Evolutionary conservation across 2,329 filamentous ascomycete genomes (phyloP).

Genomic region (Pyrenochaeta sp.): DNA sequence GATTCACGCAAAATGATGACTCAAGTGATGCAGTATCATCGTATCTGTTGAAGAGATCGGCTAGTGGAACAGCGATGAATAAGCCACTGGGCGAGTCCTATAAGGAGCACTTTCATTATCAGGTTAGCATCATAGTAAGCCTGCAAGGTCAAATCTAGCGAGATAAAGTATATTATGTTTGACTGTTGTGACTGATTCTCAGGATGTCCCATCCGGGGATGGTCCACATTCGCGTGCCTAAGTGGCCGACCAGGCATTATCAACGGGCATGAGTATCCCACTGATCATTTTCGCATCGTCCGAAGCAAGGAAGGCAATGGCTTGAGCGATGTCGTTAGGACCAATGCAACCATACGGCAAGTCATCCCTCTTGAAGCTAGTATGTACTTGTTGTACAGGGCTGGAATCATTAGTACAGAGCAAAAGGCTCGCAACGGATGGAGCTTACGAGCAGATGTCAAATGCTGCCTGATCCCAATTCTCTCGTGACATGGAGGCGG

Average conservation of each 20-base stretch:
- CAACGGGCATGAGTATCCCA: conserved; percentile 28
- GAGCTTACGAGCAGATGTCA: conserved; percentile 15
- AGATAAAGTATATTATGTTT: too few species aligned
- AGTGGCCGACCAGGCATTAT: conserved; percentile 32
- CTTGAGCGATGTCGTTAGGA: conserved; percentile 24
- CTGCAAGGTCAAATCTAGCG: too few species aligned
- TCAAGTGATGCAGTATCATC: too few species aligned
- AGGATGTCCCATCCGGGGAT: too few species aligned
- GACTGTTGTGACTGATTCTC: too few species aligned
- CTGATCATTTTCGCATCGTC: conserved; percentile 29
- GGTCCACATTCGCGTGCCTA: neutral
- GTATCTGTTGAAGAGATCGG: too few species aligned
- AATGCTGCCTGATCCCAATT: conserved; percentile 16
- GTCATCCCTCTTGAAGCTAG: neutral
- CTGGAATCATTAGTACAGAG: conserved; percentile 3
- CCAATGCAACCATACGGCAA: conserved; percentile 7
- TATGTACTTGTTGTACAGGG: conserved; percentile 3
- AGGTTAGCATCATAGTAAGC: too few species aligned
- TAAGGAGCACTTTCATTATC: too few species aligned
- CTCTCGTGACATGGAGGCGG: conserved; percentile 16
- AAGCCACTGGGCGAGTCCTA: too few species aligned
- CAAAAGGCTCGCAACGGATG: neutral
- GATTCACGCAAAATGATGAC: too few species aligned
- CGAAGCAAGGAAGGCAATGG: conserved; percentile 28
- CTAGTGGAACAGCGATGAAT: too few species aligned